A percentile compares a stretch with the other conserved stretches of the same genome.
These are phyloP conservation scores for Cyathus striatus DNA, from an alignment of 768 basidiomycete genomes.

Conservation along the genomic window DNA sequence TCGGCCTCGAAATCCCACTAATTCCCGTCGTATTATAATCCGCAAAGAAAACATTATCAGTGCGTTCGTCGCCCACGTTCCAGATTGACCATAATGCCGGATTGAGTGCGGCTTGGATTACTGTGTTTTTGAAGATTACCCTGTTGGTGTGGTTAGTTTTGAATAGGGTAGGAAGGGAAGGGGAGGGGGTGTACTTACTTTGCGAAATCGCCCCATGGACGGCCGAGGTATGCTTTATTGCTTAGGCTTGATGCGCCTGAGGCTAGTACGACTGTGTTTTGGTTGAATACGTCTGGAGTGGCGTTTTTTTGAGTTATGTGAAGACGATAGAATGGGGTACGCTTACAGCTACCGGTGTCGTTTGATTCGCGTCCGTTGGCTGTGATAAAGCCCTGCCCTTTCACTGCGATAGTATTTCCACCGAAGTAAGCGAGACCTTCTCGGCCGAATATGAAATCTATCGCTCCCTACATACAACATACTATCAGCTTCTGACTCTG, in stretches of 20 bases:
- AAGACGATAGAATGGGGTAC: not conserved
- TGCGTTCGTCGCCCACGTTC: constrained; percentile 27
- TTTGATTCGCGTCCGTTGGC: constrained; percentile 38
- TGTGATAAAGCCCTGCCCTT: constrained; percentile 37
- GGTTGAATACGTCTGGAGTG: constrained; percentile 27
- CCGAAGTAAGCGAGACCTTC: constrained; percentile 39
- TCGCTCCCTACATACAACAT: constrained; percentile 25
- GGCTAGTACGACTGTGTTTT: constrained; percentile 30
- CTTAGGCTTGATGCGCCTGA: constrained; percentile 23
- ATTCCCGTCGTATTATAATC: constrained; percentile 35
- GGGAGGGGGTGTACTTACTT: constrained; percentile 21
- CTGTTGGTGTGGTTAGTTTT: constrained; percentile 16
- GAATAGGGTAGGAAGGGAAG: not conserved
- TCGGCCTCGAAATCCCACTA: constrained; percentile 24
- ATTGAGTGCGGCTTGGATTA: constrained; percentile 34
- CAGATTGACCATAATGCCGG: constrained; percentile 42
- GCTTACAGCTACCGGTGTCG: constrained; percentile 37
- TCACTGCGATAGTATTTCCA: constrained; percentile 38
- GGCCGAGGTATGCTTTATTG: constrained; percentile 32
- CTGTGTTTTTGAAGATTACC: constrained; percentile 45
- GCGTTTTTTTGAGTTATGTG: not conserved
- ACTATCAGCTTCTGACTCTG: not conserved
- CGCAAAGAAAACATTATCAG: constrained; percentile 38
- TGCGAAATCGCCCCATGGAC: constrained; percentile 42
- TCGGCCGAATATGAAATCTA: constrained; percentile 44